A percentile compares a stretch with the other conserved stretches of the same genome.
phyloP scores from a whole-genome alignment of 164 flowering plant genomes.

The Berberis thunbergii region DNA sequence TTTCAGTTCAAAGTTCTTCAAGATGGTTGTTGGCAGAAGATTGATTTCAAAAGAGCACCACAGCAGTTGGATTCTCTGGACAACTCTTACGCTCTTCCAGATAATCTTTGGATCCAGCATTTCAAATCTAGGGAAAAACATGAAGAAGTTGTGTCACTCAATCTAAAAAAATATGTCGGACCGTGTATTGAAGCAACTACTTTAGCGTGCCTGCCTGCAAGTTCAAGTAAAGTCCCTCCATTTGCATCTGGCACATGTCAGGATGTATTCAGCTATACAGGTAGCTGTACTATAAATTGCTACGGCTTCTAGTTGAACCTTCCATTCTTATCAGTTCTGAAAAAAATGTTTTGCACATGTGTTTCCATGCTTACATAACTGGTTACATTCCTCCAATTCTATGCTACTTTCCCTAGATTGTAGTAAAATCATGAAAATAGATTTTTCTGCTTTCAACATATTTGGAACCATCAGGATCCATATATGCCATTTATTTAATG shows the following conservation, averaged over 20 bases:
- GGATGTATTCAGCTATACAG: slow-evolving; percentile 25
- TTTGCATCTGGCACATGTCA: slow-evolving; percentile 5
- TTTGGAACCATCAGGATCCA: too few relatives aligned
- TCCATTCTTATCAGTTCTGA: too few relatives aligned
- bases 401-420: too few relatives aligned
- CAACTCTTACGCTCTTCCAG: slow-evolving; percentile 12
- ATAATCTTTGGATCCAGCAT: slow-evolving; percentile 55
- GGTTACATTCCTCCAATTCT: too few relatives aligned
- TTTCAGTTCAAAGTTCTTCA: slow-evolving; percentile 58
- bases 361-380: too few relatives aligned
- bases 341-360: too few relatives aligned
- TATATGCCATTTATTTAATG: too few relatives aligned
- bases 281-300: slow-evolving; percentile 13
- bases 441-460: too few relatives aligned
- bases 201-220: slow-evolving; percentile 11
- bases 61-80: slow-evolving; percentile 8
- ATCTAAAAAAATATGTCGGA: slow-evolving; percentile 11
- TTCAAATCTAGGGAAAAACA: slow-evolving; percentile 21
- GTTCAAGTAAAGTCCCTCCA: slow-evolving; percentile 12
- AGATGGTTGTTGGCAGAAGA: slow-evolving; percentile 48
- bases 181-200: slow-evolving; percentile 4
- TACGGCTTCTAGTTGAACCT: not conserved
- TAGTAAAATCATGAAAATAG: too few relatives aligned
- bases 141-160: slow-evolving; percentile 8
- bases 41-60: slow-evolving; percentile 31